Base-by-base conservation (phyloP, 2,329 filamentous ascomycete species). In the Colletotrichum falcatum region DNA sequence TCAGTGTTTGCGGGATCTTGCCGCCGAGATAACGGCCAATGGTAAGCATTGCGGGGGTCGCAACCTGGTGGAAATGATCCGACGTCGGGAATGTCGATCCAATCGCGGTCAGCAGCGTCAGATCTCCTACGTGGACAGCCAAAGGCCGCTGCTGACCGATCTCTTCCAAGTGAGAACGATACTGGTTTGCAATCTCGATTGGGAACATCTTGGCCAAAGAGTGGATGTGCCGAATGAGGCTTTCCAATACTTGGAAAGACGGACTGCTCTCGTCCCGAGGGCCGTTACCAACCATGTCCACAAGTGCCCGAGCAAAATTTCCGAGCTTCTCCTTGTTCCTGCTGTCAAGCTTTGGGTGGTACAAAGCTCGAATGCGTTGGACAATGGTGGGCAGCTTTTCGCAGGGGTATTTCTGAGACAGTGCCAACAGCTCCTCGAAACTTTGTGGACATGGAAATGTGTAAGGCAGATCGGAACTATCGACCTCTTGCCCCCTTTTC, bases 1-100 rank as follows among this genome's bases (percentile, higher is more conserved):
- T 82, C 5, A 94, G 80, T 9, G 83, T 85, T 53, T 88, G 85
- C 0, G 94, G 90, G 0, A 91, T 86, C 66, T 90, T 94, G 75
- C 97, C 90, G 1, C 92, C 94, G 33, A 99, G 86, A 81, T 93
- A 98, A 65, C 94, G 90, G 16, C 88, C 89, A 80, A 98, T 93
- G n/a, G 91, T 88, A 6, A 98, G 89, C 81, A 94, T 92, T 0
- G 95, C 92, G 2, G 96, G 96, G 1, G 96, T 99, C 49, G 94
- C 92, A 44, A 98, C 94, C 75, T 96, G 92, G 77, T 99, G 96
- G 81, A 98, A 99, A 81, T 98, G 95, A 81, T 99, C 96, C 0
- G 95, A 98, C 0, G 96, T 97, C 5, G 96, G 95, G 77, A 97
- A 99, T 63, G 97, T 92, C 2, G 90, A 90, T 49, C 91, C 90